Conservation (phyloP, 805 yeast genomes). For the Debaryomyces prosopidis region DNA sequence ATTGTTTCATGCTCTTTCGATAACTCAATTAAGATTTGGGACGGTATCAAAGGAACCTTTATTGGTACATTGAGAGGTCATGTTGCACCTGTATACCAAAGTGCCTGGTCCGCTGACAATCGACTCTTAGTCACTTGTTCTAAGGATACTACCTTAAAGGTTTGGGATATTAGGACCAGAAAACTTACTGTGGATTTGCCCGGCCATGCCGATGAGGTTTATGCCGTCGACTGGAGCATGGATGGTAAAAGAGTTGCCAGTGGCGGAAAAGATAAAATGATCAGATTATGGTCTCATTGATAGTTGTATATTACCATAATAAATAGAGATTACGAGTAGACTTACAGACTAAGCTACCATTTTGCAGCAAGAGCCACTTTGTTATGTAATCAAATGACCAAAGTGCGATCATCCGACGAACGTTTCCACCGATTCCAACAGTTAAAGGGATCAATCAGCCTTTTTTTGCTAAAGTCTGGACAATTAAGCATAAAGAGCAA, state of each 20-base stretch:
- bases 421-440: not conserved
- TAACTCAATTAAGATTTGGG: constrained; percentile 95
- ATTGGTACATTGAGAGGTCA: constrained; percentile 92
- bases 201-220: constrained; percentile 94
- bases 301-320: not conserved
- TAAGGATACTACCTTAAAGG: constrained; percentile 92
- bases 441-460: not conserved
- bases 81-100: constrained; percentile 96
- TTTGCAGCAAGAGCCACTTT: not conserved
- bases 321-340: not conserved
- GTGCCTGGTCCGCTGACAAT: constrained; percentile 97
- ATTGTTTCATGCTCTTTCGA: constrained; percentile 94
- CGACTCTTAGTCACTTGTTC: constrained; percentile 89
- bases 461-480: not conserved
- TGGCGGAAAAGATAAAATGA: constrained; percentile 96
- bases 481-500: not conserved
- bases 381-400: not conserved
- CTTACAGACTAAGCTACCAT: not conserved
- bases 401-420: not conserved
- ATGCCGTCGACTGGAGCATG: constrained; percentile 96
- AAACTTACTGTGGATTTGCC: constrained; percentile 89
- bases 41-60: constrained; percentile 88
- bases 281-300: constrained; percentile 87
- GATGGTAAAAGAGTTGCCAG: constrained; percentile 95
- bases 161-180: constrained; percentile 90